phyloP scores from a whole-genome alignment of 2,329 filamentous ascomycete species.

The Sclerotinia sclerotiorum region DNA sequence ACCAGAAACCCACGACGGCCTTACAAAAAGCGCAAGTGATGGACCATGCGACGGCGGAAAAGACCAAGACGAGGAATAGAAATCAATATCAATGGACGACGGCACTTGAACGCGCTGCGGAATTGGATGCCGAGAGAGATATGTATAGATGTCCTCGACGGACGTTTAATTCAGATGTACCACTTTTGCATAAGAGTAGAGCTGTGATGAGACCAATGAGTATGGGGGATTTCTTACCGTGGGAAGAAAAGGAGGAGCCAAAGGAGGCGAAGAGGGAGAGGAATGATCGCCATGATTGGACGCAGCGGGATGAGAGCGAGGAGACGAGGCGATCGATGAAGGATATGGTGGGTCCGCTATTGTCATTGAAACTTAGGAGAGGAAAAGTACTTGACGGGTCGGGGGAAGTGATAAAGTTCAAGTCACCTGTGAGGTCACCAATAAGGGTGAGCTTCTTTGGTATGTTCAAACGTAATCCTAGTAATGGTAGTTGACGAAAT shows the following conservation, averaged over 20 bases:
- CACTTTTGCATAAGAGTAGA: conserved; percentile 10
- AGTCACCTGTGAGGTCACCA: background rate
- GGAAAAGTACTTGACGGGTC: conserved; percentile 29
- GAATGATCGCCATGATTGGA: conserved; percentile 50
- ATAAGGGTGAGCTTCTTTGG: conserved; percentile 34
- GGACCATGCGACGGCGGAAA: conserved; percentile 42
- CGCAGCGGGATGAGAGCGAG: conserved; percentile 53
- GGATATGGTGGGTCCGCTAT: conserved; percentile 34
- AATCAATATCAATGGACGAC: conserved; percentile 48
- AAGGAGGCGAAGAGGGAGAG: conserved; percentile 14
- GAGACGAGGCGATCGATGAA: conserved; percentile 32
- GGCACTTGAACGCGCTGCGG: conserved; percentile 43
- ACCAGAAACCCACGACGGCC: conserved; percentile 22
- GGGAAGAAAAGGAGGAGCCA: conserved; percentile 28
- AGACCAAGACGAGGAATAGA: conserved; percentile 42
- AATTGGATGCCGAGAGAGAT: conserved; percentile 37
- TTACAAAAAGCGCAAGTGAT: conserved; percentile 31
- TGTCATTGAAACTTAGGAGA: conserved; percentile 49
- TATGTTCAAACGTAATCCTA: conserved; percentile 36
- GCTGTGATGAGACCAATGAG: conserved; percentile 29
- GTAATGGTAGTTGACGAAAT: conserved; percentile 28
- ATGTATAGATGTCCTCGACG: conserved; percentile 38
- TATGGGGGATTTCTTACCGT: conserved; percentile 31
- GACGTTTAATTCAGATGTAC: conserved; percentile 37
- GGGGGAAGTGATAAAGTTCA: background rate